Percentiles rank a stretch among this genome's conserved stretches.
phyloP scores from a whole-genome alignment of 2,329 filamentous ascomycete genomes.

The Alternaria arborescens region DNA sequence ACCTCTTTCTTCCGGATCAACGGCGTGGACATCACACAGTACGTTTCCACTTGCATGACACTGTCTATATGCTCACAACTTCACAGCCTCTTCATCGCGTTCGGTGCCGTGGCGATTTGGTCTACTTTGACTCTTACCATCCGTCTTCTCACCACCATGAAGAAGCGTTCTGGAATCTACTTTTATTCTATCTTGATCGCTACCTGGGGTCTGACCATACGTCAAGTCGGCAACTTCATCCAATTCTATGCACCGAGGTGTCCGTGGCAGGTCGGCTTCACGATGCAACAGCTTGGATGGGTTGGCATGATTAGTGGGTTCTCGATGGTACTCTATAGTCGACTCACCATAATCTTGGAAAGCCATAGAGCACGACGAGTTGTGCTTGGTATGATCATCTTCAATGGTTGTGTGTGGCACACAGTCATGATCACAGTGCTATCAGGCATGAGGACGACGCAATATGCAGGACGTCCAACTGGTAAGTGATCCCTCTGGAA shows the following conservation, averaged over 20 bases:
- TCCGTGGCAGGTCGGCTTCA: constrained; percentile 5
- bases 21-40: neutral
- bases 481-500: neutral
- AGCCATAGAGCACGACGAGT: constrained; percentile 56
- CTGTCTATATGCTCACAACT: neutral
- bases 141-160: constrained; percentile 55
- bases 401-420: constrained; percentile 61
- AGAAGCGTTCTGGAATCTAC: constrained; percentile 54
- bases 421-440: constrained; percentile 56
- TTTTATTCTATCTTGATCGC: constrained; percentile 57
- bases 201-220: constrained; percentile 50
- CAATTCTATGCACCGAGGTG: constrained; percentile 47
- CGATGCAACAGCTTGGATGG: constrained; percentile 59
- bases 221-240: constrained; percentile 51
- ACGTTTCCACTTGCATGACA: neutral
- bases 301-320: constrained; percentile 67
- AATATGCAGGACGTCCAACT: neutral
- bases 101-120: constrained; percentile 33
- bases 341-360: constrained; percentile 64
- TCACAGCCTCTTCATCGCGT: constrained; percentile 15
- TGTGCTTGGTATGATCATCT: constrained; percentile 63
- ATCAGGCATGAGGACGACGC: neutral
- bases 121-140: constrained; percentile 52
- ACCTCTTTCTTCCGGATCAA: neutral
- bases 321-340: constrained; percentile 66